Evolutionary conservation across 2,329 filamentous ascomycete genomes (phyloP).

Genomic region (Epichloe sylvatica): DNA sequence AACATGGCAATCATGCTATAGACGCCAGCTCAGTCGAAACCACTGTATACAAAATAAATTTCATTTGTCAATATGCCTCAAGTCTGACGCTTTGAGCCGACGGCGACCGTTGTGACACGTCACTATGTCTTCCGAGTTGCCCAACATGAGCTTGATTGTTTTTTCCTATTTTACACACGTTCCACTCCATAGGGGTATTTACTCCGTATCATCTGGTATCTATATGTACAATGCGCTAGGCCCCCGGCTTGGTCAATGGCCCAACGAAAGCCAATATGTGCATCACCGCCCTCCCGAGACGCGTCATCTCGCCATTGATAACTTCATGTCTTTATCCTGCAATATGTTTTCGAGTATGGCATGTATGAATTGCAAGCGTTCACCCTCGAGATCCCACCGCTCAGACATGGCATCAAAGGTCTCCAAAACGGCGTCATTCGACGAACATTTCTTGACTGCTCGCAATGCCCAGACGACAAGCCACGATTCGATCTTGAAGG

Average conservation of each 20-base stretch:
- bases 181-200: neutral
- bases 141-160: neutral
- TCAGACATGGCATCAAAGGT: constrained; percentile 37
- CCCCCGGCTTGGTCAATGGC: neutral
- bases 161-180: neutral
- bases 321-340: constrained; percentile 18
- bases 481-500: constrained; percentile 44
- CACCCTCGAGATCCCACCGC: constrained; percentile 31
- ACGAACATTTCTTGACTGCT: constrained; percentile 50
- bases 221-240: neutral
- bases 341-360: constrained; percentile 30
- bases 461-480: constrained; percentile 45
- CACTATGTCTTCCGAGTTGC: neutral
- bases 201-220: neutral
- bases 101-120: neutral
- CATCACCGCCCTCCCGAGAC: neutral
- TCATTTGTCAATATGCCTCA: constrained; percentile 9
- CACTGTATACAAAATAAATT: constrained; percentile 11
- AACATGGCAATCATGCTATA: constrained; percentile 19
- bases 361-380: constrained; percentile 32
- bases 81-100: neutral
- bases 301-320: constrained; percentile 13
- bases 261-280: neutral
- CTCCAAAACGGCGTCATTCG: constrained; percentile 34
- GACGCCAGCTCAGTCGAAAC: constrained; percentile 17